Evolutionary conservation across 1,139 yeast genomes (phyloP), one percentile per base, ranked within the genome.

Genomic region (Suhomyces kunorum): DNA sequence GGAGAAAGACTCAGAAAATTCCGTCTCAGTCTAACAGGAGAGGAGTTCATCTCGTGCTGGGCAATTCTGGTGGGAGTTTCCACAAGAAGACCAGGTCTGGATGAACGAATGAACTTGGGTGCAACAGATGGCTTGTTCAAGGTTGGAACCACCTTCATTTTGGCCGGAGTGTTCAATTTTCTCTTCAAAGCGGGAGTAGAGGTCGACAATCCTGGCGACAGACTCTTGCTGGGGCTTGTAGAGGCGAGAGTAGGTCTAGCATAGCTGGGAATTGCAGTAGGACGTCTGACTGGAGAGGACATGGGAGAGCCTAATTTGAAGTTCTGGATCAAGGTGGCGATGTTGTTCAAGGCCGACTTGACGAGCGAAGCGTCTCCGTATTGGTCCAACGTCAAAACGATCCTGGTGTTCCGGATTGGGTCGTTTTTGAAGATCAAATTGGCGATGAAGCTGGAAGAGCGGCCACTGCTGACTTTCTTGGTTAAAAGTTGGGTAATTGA

Each of bases 231-330:
- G 5, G 63, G 60, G 20, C 23, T 29, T 28, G 55, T 50, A 3
- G 63, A 60, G 7, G 66, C 44, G 6, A 52, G 42, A 0, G 71
- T 66, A 11, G 72, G 70, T 36, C 55, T 55, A 3, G 71, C 65
- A 38, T 67, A 63, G 47, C 56, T 53, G 8, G 68, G 68, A 20
- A 55, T 35, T 4, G 35, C 17, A 16, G 28, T 12, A 11, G 35
- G 14, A 16, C 18, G 29, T 16, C 32, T 41, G 28, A 20, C 27
- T 18, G 48, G 39, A 9, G 40, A 38, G 8, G 46, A 12, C 13
- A 37, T n/a, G 6, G 48, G 46, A 5, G 48, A 39, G 8, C 40
- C 43, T 34, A 54, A 43, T 28, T 48, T 51, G 44, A 58, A 60
- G 7, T 43, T 47, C 36, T 47, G 51, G n/a, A 60, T 46, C 29